Base-by-base conservation (phyloP, 2,329 filamentous ascomycete genomes). In the Ambrosiella cleistominuta region DNA sequence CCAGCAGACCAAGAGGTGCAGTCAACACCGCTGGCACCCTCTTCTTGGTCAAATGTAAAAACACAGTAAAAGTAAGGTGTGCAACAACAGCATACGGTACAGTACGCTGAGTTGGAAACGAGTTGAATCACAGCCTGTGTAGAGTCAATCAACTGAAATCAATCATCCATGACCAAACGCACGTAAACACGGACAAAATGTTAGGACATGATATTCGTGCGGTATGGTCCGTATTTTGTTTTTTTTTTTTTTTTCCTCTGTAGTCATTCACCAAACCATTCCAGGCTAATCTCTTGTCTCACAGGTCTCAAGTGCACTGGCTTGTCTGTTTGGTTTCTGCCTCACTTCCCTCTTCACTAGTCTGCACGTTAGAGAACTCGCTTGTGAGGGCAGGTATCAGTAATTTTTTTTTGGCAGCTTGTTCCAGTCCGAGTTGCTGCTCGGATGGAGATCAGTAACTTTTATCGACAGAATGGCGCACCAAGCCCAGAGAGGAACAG, bases 371-470 rank as follows among this genome's bases (percentile, higher is more conserved):
- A 54, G 40, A 54, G 52, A 54, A 17, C 52, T 40, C 8, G 52
- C 36, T 42, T 54, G 17, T 27, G 40, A 57, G 57, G 49, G 42
- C 12, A 35, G 42, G 17, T 58, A 42, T 58, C 57, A 58, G 57
- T 58, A 54, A 58, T 19, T 58, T 58, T 51, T 19, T 27, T 49
- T 36, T 11, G 47, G 47, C 27, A 35, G 27, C 19, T 36, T 54
- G 27, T 54, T 58, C 40, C 27, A 36, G 50, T 50, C 35, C n/a
- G 39, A 37, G 55, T 59, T 59, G 37, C 52, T 56, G 45, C 38
- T 59, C 57, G 45, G 57, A 59, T 52, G 27, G 53, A 45, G 35
- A 59, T 59, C 57, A 59, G 57, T 51, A 19, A 59, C 19, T 59
- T 27, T 56, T 51, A 15, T 45, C 44, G 17, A 51, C 1, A 27